These are phyloP conservation scores for Boeremia lycopersici DNA, from an alignment of 2,329 filamentous ascomycete species.

Conservation along the genomic window DNA sequence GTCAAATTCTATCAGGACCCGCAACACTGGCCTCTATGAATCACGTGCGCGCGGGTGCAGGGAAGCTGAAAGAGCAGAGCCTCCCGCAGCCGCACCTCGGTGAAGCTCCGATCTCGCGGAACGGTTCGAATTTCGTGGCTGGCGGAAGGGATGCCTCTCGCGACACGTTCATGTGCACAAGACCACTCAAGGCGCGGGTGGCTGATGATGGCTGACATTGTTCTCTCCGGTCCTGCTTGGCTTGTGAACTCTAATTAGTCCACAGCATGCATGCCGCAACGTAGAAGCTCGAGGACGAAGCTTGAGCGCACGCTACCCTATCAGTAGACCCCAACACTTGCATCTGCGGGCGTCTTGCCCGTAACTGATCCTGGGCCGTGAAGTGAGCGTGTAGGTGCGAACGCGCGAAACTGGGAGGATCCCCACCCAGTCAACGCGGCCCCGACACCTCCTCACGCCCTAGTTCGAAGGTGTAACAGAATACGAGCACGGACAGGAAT, in stretches of 20 bases:
- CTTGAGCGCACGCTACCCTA: not conserved
- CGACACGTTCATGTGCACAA: not conserved
- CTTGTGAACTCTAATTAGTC: conserved; percentile 7
- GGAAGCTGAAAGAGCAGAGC: not conserved
- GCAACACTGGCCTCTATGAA: not conserved
- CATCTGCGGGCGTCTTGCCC: not conserved
- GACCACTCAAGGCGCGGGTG: conserved; percentile 1
- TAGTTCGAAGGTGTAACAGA: not conserved
- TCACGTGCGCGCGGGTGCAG: conserved; percentile 1
- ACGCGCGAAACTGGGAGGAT: not conserved
- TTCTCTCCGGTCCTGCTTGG: conserved; percentile 1
- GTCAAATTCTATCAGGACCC: too few species aligned
- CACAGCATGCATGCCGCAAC: not conserved
- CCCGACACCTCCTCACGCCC: not conserved
- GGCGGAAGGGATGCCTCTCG: conserved; percentile 10
- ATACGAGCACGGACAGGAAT: not conserved
- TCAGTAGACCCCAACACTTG: not conserved
- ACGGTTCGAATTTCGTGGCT: not conserved
- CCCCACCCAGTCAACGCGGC: conserved; percentile 1
- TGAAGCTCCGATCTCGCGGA: conserved; percentile 1
- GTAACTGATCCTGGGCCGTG: not conserved
- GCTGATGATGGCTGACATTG: conserved; percentile 4
- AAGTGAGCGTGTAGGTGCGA: not conserved
- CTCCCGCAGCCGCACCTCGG: not conserved
- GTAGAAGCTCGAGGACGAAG: conserved; percentile 7